These are phyloP conservation scores for Phytophthora podocarpi DNA, from an alignment of 352 stramenopile genomes.

Conservation along the genomic window DNA sequence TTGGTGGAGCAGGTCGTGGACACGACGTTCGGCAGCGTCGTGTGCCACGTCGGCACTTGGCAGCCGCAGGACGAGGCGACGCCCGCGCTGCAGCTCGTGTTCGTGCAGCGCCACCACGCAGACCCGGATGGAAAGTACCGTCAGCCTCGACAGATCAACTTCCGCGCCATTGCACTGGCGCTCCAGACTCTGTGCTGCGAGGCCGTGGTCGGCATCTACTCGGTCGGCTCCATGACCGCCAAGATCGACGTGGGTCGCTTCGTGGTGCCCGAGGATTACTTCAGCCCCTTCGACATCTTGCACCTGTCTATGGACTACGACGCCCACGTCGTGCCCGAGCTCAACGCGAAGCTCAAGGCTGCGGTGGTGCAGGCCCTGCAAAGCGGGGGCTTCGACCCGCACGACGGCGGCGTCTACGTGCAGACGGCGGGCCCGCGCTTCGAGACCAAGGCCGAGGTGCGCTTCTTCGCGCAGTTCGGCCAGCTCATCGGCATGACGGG, in stretches of 20 bases:
- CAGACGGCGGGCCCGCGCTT: conserved; percentile 87
- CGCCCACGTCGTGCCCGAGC: conserved; percentile 83
- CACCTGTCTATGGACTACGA: conserved; percentile 85
- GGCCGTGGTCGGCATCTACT: conserved; percentile 86
- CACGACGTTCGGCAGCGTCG: conserved; percentile 70
- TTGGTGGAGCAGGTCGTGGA: conserved; percentile 63
- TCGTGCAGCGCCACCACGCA: conserved; percentile 87
- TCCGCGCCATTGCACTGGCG: conserved; percentile 69
- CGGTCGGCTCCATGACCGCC: conserved; percentile 83
- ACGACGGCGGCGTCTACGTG: conserved; percentile 86
- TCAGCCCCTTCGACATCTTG: conserved; percentile 88
- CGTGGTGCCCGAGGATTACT: conserved; percentile 89
- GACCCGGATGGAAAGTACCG: conserved; percentile 76
- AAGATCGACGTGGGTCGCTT: conserved; percentile 39
- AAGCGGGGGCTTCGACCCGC: conserved; percentile 46
- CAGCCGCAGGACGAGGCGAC: conserved; percentile 7
- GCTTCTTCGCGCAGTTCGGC: conserved; percentile 87
- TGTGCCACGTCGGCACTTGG: conserved; percentile 69
- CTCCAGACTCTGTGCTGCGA: conserved; percentile 65
- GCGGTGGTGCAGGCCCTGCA: conserved; percentile 58
- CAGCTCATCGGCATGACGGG: conserved; percentile 91
- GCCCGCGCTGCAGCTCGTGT: conserved; percentile 65
- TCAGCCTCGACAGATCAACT: conserved; percentile 90
- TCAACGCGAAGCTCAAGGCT: conserved; percentile 48
- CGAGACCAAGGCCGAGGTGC: conserved; percentile 91